Percentiles rank a stretch among this genome's conserved stretches.
Evolutionary conservation across 202 grass and related monocot species (phyloP).

Genomic region (Eragrostis tef): DNA sequence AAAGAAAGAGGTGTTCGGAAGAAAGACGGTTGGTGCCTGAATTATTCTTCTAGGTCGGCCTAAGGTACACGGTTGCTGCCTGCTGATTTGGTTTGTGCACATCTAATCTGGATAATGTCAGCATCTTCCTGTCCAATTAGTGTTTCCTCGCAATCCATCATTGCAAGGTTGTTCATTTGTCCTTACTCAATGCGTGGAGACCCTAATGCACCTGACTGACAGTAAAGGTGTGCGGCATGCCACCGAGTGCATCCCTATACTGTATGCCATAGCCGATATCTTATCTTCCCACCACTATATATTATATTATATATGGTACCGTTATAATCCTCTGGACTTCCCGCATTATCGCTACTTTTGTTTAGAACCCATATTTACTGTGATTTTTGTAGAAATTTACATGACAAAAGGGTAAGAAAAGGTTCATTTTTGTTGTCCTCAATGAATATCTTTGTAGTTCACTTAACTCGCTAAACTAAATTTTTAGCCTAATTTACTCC

Average conservation of each 20-base stretch:
- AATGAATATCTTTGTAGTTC: too few relatives aligned
- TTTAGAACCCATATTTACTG: too few relatives aligned
- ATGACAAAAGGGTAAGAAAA: too few relatives aligned
- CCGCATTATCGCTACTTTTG: too few relatives aligned
- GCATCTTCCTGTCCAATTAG: constrained; percentile 31
- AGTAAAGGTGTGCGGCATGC: too few relatives aligned
- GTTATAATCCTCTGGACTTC: too few relatives aligned
- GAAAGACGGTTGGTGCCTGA: constrained; percentile 45
- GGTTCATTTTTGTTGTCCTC: too few relatives aligned
- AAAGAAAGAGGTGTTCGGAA: constrained; percentile 40
- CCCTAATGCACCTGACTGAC: too few relatives aligned
- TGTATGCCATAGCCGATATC: not conserved
- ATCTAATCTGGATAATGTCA: constrained; percentile 51
- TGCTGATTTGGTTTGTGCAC: constrained; percentile 37
- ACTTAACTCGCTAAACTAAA: too few relatives aligned
- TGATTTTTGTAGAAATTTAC: too few relatives aligned
- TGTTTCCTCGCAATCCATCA: constrained; percentile 39
- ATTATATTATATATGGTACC: not conserved
- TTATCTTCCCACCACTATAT: not conserved
- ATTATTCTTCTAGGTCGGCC: constrained; percentile 41
- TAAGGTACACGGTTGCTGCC: constrained; percentile 26
- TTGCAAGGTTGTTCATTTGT: constrained; percentile 38
- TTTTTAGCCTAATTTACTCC: too few relatives aligned
- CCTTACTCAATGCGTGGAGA: constrained; percentile 17
- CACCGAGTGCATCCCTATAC: too few relatives aligned